Conservation (phyloP, 768 basidiomycete species). For the Phlebiopsis gigantea region DNA sequence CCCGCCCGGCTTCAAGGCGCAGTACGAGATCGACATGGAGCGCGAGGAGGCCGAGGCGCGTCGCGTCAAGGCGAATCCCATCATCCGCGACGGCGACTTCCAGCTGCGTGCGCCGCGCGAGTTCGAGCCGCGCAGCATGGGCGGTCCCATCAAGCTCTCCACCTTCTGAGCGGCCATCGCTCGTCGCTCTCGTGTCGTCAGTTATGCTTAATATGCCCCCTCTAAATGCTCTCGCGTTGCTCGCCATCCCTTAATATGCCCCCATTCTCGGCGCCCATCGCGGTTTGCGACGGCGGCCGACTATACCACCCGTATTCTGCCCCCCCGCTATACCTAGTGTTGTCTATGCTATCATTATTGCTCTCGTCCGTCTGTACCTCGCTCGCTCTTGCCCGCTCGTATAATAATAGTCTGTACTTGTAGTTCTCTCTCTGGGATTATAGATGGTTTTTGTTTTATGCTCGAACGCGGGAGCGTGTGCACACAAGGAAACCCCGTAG, state of each 20-base stretch:
- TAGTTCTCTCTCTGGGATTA: not conserved
- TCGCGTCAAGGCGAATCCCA: conserved; percentile 49
- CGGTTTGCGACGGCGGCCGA: conserved; percentile 1
- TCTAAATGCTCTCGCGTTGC: not conserved
- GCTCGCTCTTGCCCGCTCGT: not conserved
- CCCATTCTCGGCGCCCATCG: not conserved
- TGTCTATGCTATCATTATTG: conserved; percentile 1
- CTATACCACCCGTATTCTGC: not conserved
- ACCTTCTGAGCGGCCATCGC: conserved; percentile 41
- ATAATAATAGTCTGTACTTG: conserved; percentile 7
- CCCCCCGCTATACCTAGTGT: not conserved
- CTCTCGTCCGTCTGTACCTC: not conserved
- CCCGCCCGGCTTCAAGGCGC: conserved; percentile 62
- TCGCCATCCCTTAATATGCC: not conserved
- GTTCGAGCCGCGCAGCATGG: conserved; percentile 38
- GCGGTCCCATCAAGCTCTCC: conserved; percentile 48
- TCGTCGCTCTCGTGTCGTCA: not conserved
- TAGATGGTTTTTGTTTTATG: not conserved
- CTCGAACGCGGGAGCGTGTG: not conserved
- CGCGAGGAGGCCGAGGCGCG: conserved; percentile 52
- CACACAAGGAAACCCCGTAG: too few relatives aligned
- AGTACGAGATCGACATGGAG: conserved; percentile 68
- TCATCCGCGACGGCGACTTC: conserved; percentile 65
- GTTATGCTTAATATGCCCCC: not conserved
- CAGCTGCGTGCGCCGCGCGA: conserved; percentile 57